Percentiles rank a stretch among this genome's conserved stretches.
Conservation (phyloP, 768 basidiomycete genomes). For the Lanmaoa pseudosensibilis region DNA sequence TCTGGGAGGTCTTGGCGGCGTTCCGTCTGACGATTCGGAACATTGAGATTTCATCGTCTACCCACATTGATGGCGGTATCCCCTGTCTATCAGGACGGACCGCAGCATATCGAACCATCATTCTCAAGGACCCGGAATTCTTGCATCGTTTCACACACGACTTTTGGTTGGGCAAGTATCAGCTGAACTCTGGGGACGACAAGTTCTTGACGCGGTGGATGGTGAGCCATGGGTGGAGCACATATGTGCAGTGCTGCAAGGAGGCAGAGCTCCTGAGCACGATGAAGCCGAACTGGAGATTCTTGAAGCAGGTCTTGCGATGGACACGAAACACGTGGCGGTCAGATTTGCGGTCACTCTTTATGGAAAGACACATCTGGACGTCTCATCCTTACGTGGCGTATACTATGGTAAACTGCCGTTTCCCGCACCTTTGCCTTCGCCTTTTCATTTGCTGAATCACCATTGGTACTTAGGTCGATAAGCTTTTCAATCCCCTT, state of each 20-base stretch:
- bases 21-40: conserved; percentile 92
- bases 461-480: conserved; percentile 48
- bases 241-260: conserved; percentile 86
- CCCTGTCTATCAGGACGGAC: conserved; percentile 92
- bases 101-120: conserved; percentile 90
- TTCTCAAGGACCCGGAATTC: conserved; percentile 93
- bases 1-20: conserved; percentile 94
- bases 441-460: background rate
- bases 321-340: conserved; percentile 97
- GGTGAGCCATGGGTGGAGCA: conserved; percentile 93
- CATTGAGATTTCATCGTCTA: conserved; percentile 86
- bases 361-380: conserved; percentile 88
- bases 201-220: conserved; percentile 96
- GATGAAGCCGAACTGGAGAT: conserved; percentile 97
- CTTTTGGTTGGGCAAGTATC: conserved; percentile 91
- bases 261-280: conserved; percentile 86
- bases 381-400: conserved; percentile 73
- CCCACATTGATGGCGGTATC: conserved; percentile 90
- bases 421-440: background rate
- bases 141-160: conserved; percentile 92
- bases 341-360: conserved; percentile 82
- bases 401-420: conserved; percentile 71
- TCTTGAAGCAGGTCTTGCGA: conserved; percentile 88
- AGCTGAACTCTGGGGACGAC: conserved; percentile 92
- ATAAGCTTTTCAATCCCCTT: conserved; percentile 84